phyloP scores from a whole-genome alignment of 2,329 filamentous ascomycete species.

The Magnaporthales sp. region DNA sequence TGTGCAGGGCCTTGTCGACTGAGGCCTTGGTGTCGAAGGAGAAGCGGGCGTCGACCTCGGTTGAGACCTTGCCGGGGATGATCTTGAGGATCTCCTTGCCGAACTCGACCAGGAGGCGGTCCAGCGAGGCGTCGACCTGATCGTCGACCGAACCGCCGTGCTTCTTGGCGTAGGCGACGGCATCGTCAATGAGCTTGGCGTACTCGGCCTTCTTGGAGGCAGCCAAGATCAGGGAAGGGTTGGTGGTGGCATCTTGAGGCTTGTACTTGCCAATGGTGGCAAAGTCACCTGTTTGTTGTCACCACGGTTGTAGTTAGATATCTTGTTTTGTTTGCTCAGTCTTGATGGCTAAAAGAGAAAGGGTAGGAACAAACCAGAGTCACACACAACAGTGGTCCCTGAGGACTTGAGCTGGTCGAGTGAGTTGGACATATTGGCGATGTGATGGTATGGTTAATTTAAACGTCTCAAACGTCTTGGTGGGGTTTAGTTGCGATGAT shows the following conservation, averaged over 20 bases:
- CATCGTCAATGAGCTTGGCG: conserved; percentile 79
- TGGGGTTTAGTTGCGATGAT: neutral
- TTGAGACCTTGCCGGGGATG: conserved; percentile 96
- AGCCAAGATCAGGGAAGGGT: conserved; percentile 96
- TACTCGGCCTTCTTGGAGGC: conserved; percentile 98
- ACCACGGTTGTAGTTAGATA: conserved; percentile 91
- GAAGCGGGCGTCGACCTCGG: conserved; percentile 92
- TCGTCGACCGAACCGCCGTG: conserved; percentile 60
- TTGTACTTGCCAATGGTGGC: conserved; percentile 96
- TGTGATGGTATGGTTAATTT: neutral
- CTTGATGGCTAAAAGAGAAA: neutral
- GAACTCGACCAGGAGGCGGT: conserved; percentile 94
- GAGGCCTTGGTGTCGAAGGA: conserved; percentile 92
- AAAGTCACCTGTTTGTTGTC: conserved; percentile 92
- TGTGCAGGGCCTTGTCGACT: conserved; percentile 90
- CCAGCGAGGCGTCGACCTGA: conserved; percentile 83
- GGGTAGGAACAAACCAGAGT: conserved; percentile 71
- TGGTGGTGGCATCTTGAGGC: conserved; percentile 99
- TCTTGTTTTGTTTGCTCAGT: conserved; percentile 27
- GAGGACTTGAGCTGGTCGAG: conserved; percentile 95
- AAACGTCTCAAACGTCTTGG: neutral
- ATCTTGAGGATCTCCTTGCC: conserved; percentile 96
- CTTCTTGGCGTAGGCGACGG: conserved; percentile 78
- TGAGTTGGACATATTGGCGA: conserved; percentile 66
- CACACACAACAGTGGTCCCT: conserved; percentile 95